Evolutionary conservation across 2,329 filamentous ascomycete species (phyloP).

Genomic region (Epichloe hybrida): DNA sequence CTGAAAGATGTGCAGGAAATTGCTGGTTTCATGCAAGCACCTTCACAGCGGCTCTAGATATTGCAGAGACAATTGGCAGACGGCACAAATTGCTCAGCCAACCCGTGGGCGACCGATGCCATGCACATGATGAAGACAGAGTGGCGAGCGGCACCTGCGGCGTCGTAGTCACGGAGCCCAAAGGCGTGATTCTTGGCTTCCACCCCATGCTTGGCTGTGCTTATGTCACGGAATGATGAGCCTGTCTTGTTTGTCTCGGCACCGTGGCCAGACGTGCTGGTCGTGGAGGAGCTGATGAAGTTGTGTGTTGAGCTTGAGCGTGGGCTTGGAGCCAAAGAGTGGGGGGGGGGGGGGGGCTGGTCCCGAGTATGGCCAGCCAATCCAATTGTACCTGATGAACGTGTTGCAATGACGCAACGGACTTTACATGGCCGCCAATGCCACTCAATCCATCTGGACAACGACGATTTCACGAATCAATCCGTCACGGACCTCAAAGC

Average conservation of each 20-base stretch:
- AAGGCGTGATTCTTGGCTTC: too few relatives aligned
- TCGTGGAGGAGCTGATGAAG: neutral
- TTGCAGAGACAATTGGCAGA: neutral
- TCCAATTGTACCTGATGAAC: neutral
- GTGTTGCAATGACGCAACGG: conserved; percentile 3
- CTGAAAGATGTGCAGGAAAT: too few relatives aligned
- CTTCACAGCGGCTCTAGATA: too few relatives aligned
- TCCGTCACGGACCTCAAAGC: neutral
- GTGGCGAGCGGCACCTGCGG: conserved; percentile 25
- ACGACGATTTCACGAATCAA: neutral
- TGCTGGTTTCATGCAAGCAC: too few relatives aligned
- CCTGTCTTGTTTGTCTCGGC: too few relatives aligned
- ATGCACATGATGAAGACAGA: conserved; percentile 7
- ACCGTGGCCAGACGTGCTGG: too few relatives aligned
- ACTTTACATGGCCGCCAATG: neutral
- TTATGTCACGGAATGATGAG: neutral
- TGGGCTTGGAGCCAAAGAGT: neutral
- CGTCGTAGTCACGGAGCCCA: too few relatives aligned
- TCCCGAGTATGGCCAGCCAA: too few relatives aligned
- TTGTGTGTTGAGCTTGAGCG: too few relatives aligned
- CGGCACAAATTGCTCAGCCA: neutral
- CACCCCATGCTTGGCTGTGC: too few relatives aligned
- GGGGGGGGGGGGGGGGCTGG: too few relatives aligned
- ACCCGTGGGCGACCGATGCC: neutral
- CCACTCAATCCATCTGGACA: neutral